Percentiles rank a stretch among this genome's conserved stretches.
phyloP scores from a whole-genome alignment of 2,329 filamentous ascomycete genomes.

The Fusarium verticillioides region DNA sequence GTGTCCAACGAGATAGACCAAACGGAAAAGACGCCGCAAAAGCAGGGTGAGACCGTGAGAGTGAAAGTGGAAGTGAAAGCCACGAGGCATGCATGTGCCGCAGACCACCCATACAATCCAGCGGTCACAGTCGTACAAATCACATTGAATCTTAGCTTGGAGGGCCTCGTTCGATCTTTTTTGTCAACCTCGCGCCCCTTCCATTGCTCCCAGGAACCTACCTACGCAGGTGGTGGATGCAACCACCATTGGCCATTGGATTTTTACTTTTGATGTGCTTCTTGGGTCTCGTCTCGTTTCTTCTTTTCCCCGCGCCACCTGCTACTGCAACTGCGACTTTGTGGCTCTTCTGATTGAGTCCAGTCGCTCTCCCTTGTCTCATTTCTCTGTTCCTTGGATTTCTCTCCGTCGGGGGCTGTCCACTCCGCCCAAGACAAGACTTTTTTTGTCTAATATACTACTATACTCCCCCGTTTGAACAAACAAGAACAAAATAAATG shows the following conservation, averaged over 20 bases:
- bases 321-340: slow-evolving; percentile 14
- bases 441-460: slow-evolving; percentile 1
- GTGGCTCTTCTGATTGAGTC: slow-evolving; percentile 10
- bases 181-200: slow-evolving; percentile 13
- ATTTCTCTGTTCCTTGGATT: slow-evolving; percentile 27
- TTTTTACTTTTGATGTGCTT: slow-evolving; percentile 33
- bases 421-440: slow-evolving; percentile 6
- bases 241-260: not conserved
- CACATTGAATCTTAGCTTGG: slow-evolving; percentile 6
- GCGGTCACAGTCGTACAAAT: slow-evolving; percentile 2
- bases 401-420: slow-evolving; percentile 8
- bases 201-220: not conserved
- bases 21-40: slow-evolving; percentile 34
- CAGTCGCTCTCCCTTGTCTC: slow-evolving; percentile 33
- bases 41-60: not conserved
- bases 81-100: slow-evolving; percentile 11
- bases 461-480: not conserved
- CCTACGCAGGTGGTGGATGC: not conserved
- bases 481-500: slow-evolving; percentile 6
- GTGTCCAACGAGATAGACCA: slow-evolving; percentile 17
- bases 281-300: slow-evolving; percentile 21
- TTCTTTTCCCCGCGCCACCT: slow-evolving; percentile 32
- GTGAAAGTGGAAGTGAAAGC: slow-evolving; percentile 1
- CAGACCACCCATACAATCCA: not conserved
- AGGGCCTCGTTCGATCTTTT: slow-evolving; percentile 30